Conservation (phyloP, 139 green algal species). For the Axilococcus clingmanii region DNA sequence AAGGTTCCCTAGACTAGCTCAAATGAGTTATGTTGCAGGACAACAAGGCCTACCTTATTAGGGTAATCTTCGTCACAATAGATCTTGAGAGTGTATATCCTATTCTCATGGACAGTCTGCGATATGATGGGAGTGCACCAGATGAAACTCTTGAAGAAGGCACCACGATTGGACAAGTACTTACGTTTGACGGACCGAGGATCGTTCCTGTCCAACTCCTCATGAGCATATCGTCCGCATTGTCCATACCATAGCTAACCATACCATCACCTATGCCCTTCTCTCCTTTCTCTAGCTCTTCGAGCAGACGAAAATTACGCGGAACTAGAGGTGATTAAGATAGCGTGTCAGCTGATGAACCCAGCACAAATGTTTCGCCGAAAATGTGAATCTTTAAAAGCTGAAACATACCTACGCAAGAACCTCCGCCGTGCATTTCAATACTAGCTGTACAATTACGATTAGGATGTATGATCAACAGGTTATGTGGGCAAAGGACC, state of each 20-base stretch:
- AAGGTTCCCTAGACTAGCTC: neutral
- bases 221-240: constrained; percentile 82
- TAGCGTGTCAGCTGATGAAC: neutral
- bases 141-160: neutral
- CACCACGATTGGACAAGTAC: neutral
- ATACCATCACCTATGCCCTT: constrained; percentile 92
- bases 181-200: constrained; percentile 80
- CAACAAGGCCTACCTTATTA: constrained; percentile 27
- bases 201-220: constrained; percentile 94
- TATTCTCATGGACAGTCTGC: constrained; percentile 69
- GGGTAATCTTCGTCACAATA: constrained; percentile 80
- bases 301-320: constrained; percentile 91
- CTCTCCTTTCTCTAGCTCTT: constrained; percentile 90
- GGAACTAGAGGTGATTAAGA: constrained; percentile 50
- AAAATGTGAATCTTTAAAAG: too few species aligned
- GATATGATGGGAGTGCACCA: neutral
- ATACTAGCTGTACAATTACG: too few species aligned
- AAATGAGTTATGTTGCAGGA: neutral
- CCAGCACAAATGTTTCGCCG: too few species aligned
- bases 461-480: too few species aligned
- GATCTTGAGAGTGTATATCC: constrained; percentile 90
- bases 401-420: too few species aligned
- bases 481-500: too few species aligned
- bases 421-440: too few species aligned
- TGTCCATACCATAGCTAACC: constrained; percentile 93